Percentiles rank a stretch among this genome's conserved stretches.
Evolutionary conservation across 2,329 filamentous ascomycete genomes (phyloP).

Genomic region (Penicillium italicum): DNA sequence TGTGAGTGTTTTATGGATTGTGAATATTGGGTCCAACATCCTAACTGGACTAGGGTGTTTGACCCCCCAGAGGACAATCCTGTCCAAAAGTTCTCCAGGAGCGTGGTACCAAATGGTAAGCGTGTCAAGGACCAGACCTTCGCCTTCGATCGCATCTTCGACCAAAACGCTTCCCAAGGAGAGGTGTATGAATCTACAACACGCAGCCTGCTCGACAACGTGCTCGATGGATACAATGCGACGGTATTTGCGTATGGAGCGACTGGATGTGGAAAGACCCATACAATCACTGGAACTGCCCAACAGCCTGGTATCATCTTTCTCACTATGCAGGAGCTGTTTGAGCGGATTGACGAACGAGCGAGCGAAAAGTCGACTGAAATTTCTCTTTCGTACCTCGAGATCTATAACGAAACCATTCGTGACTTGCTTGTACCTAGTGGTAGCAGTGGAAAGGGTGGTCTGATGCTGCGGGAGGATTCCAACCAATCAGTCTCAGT

Average conservation of each 20-base stretch:
- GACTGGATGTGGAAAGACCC: slow-evolving; percentile 96
- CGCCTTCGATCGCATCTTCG: slow-evolving; percentile 93
- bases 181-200: slow-evolving; percentile 96
- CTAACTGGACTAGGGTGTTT: slow-evolving; percentile 66
- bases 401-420: slow-evolving; percentile 99
- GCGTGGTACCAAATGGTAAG: slow-evolving; percentile 77
- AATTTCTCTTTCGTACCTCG: slow-evolving; percentile 87
- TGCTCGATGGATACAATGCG: slow-evolving; percentile 96
- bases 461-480: slow-evolving; percentile 90
- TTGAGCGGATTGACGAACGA: slow-evolving; percentile 88
- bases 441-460: slow-evolving; percentile 74
- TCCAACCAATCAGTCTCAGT: slow-evolving; percentile 90
- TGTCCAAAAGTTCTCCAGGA: slow-evolving; percentile 79
- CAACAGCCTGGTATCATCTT: slow-evolving; percentile 98
- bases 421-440: slow-evolving; percentile 87
- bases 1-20: slow-evolving; percentile 60
- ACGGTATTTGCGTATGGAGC: slow-evolving; percentile 98
- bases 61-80: slow-evolving; percentile 95
- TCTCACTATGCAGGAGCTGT: slow-evolving; percentile 97
- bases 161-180: slow-evolving; percentile 85
- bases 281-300: slow-evolving; percentile 89
- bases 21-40: slow-evolving; percentile 6
- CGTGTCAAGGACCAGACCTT: slow-evolving; percentile 97
- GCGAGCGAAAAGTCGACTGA: slow-evolving; percentile 85
- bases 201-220: slow-evolving; percentile 82